phyloP scores from a whole-genome alignment of 257 asterid genomes.

The Solanum appendiculatum region DNA sequence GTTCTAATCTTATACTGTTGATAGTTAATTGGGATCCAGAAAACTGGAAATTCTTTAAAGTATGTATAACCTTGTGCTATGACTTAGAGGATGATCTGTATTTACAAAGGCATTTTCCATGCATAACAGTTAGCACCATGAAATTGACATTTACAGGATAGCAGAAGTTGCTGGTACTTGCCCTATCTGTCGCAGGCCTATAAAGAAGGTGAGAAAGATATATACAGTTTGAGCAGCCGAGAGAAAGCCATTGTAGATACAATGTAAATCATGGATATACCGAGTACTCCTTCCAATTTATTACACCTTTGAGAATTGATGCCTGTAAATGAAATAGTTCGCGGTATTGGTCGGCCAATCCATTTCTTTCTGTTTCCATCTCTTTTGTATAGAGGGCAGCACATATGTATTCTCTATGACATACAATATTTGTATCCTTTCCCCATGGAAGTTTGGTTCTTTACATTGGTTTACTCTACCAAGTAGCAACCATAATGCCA shows the following conservation, averaged over 20 bases:
- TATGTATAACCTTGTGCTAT: neutral
- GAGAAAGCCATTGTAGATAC: neutral
- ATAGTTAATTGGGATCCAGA: neutral
- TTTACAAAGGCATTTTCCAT: neutral
- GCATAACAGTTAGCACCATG: neutral
- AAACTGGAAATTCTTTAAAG: neutral
- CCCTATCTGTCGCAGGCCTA: slow-evolving; percentile 71
- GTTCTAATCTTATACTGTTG: neutral
- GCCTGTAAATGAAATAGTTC: neutral
- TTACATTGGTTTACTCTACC: neutral
- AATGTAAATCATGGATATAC: neutral
- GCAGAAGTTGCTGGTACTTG: slow-evolving; percentile 53
- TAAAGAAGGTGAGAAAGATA: slow-evolving; percentile 67
- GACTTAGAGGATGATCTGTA: neutral
- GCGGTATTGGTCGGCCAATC: neutral
- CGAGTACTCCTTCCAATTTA: neutral
- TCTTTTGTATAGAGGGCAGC: neutral
- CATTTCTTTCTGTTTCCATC: neutral
- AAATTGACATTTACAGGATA: slow-evolving; percentile 45
- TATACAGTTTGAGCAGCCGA: slow-evolving; percentile 49
- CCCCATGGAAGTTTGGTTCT: neutral
- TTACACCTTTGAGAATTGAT: neutral
- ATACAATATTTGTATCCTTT: neutral
- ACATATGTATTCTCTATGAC: neutral
- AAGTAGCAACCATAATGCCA: neutral